phyloP scores from a whole-genome alignment of 2,329 filamentous ascomycete species.

The Penicillium digitatum region DNA sequence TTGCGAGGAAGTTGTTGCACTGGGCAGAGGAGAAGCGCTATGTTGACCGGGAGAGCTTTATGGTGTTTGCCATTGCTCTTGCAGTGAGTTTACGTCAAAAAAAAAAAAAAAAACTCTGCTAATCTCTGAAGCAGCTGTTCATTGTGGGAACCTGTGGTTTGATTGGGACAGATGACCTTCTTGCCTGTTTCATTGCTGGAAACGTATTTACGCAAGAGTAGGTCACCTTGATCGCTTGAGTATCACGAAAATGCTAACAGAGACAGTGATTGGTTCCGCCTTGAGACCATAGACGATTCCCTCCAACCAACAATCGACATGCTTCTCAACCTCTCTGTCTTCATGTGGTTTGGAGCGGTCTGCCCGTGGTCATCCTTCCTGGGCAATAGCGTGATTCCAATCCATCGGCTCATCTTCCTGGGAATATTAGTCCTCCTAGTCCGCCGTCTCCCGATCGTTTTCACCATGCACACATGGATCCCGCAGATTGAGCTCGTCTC shows the following conservation, averaged over 20 bases:
- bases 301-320: conserved; percentile 94
- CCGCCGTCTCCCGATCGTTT: conserved; percentile 71
- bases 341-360: conserved; percentile 85
- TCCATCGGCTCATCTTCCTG: conserved; percentile 68
- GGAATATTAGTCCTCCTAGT: conserved; percentile 73
- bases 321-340: conserved; percentile 83
- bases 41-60: conserved; percentile 81
- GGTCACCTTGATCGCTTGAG: conserved; percentile 18
- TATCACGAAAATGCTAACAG: conserved; percentile 7
- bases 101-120: not conserved
- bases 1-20: conserved; percentile 76
- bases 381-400: conserved; percentile 64
- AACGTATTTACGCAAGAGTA: conserved; percentile 86
- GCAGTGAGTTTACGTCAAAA: conserved; percentile 51
- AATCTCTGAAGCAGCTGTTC: conserved; percentile 55
- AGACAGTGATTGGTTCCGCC: conserved; percentile 78
- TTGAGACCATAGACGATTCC: conserved; percentile 83
- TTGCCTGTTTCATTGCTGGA: conserved; percentile 88
- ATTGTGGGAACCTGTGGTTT: conserved; percentile 82
- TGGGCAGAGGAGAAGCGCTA: conserved; percentile 78
- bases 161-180: conserved; percentile 81
- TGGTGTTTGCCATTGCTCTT: conserved; percentile 79
- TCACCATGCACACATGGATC: conserved; percentile 69
- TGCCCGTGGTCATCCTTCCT: conserved; percentile 74
- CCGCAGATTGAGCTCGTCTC: conserved; percentile 70